Conservation (phyloP, 2,329 filamentous ascomycete species). For the Akanthomyces muscarius region DNA sequence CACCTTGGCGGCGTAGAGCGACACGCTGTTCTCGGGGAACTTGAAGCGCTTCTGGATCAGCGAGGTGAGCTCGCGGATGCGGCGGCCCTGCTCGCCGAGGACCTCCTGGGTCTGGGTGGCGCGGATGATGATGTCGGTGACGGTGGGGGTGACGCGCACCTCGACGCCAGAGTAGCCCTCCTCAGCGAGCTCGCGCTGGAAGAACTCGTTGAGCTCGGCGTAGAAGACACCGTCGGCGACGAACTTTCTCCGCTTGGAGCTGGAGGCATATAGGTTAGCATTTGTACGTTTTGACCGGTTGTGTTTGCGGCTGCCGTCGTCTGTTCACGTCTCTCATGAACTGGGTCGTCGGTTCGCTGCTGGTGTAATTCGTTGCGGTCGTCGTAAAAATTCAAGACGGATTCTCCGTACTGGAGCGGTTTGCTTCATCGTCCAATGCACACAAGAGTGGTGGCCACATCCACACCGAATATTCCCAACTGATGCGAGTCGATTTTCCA, state of each 20-base stretch:
- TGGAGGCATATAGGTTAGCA: conserved; percentile 33
- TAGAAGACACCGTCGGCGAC: conserved; percentile 99
- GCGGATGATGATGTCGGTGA: conserved; percentile 99
- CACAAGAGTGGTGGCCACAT: not conserved
- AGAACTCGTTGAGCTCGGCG: conserved; percentile 99
- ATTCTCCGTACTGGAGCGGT: not conserved
- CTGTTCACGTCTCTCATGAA: not conserved
- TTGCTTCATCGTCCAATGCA: not conserved
- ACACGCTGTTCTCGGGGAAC: conserved; percentile 99
- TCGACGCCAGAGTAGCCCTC: conserved; percentile 99
- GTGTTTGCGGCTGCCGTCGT: not conserved
- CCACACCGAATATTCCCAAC: not conserved
- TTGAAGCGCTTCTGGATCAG: conserved; percentile 99
- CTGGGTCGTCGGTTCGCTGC: not conserved
- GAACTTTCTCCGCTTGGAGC: conserved; percentile 92
- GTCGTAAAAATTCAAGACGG: not conserved
- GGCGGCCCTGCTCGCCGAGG: conserved; percentile 98
- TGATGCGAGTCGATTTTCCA: not conserved
- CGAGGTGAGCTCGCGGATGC: conserved; percentile 99
- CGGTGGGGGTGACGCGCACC: conserved; percentile 98
- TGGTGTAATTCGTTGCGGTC: not conserved
- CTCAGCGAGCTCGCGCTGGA: conserved; percentile 99
- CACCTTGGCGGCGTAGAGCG: conserved; percentile 99
- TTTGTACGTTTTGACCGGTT: not conserved
- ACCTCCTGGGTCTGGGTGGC: conserved; percentile 99